Conservation (phyloP, 257 asterid species). For the Petunia axillaris region DNA sequence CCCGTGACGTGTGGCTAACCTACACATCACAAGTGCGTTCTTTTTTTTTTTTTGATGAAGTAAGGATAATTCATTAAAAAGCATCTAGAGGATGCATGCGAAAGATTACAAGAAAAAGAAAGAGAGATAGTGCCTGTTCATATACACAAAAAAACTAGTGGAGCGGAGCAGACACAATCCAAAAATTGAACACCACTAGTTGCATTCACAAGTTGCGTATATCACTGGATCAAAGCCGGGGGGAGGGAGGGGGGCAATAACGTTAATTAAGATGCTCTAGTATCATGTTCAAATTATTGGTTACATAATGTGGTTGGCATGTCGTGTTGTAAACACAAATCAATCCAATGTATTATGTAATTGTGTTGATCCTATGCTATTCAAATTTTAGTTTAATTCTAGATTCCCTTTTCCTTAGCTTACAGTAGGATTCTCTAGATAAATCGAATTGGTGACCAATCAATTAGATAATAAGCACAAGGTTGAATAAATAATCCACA, state of each 20-base stretch:
- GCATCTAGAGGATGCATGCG: no score
- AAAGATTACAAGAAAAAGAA: no score
- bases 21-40: no score
- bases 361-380: not conserved
- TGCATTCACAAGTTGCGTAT: no score
- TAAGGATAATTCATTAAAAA: no score
- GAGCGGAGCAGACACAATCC: no score
- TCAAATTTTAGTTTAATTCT: not conserved
- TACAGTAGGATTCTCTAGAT: not conserved
- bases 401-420: not conserved
- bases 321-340: not conserved
- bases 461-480: not conserved
- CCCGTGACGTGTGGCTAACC: no score
- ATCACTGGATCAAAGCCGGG: no score
- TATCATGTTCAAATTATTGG: not conserved
- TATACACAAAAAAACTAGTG: no score
- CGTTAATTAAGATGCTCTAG: not conserved
- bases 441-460: not conserved
- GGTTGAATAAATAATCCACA: constrained; percentile 3
- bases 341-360: not conserved
- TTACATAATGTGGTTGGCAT: not conserved
- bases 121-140: no score
- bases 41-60: no score
- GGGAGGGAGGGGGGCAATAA: not conserved
- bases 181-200: no score